phyloP scores from a whole-genome alignment of 169 alveolate species.

The Neospora caninum region DNA sequence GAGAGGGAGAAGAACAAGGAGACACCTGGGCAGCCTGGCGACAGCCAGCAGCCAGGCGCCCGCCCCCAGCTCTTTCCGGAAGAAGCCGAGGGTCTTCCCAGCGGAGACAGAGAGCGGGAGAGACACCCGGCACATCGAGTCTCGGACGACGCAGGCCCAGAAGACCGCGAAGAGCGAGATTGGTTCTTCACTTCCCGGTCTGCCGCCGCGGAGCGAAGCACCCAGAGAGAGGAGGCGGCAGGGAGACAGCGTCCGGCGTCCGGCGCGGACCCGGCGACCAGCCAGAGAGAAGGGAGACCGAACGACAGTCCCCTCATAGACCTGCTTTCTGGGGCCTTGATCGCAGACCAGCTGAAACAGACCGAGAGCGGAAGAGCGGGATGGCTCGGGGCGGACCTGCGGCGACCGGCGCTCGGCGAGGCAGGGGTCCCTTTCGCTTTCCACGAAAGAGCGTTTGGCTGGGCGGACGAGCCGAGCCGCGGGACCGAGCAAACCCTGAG shows the following conservation, averaged over 20 bases:
- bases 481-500: neutral
- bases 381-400: too few species aligned
- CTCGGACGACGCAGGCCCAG: too few species aligned
- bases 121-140: neutral
- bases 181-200: too few species aligned
- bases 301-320: neutral
- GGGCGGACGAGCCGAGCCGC: neutral
- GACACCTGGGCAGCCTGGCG: neutral
- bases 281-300: neutral
- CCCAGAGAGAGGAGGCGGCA: too few species aligned
- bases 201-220: too few species aligned
- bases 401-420: neutral
- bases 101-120: neutral
- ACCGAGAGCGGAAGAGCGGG: neutral
- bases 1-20: neutral
- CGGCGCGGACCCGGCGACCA: neutral
- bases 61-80: neutral
- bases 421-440: neutral
- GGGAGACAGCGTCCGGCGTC: neutral
- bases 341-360: neutral
- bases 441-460: neutral
- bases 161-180: too few species aligned
- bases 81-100: neutral
- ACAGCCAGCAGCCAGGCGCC: neutral
- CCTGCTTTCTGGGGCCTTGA: constrained; percentile 12